Percentiles rank a stretch among this genome's conserved stretches.
These are phyloP conservation scores for Saccharomycopsis sp. DNA, from an alignment of 805 yeast species.

Conservation along the genomic window DNA sequence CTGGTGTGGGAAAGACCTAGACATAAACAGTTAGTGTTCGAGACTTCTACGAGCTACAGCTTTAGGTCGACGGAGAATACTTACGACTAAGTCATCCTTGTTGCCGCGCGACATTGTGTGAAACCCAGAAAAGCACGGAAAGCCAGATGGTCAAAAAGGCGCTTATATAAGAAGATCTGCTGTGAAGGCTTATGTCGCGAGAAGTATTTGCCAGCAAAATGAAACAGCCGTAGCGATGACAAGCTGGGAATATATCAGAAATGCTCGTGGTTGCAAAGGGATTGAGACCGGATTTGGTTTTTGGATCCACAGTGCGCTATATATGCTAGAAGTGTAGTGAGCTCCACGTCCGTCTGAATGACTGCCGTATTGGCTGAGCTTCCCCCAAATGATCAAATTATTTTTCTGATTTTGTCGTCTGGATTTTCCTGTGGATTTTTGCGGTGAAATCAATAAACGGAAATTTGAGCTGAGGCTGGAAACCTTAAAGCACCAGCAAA, in stretches of 20 bases:
- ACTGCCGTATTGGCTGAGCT: not conserved
- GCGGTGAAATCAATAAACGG: too few species aligned
- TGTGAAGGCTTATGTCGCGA: not conserved
- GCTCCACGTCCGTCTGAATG: not conserved
- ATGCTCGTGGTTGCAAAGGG: not conserved
- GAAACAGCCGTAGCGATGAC: too few species aligned
- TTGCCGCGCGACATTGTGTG: slow-evolving; percentile 5
- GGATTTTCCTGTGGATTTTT: too few species aligned
- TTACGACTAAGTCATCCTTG: slow-evolving; percentile 12
- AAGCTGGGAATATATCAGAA: too few species aligned
- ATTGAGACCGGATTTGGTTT: not conserved
- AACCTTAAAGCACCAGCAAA: not conserved
- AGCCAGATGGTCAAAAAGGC: not conserved
- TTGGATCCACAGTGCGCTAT: not conserved
- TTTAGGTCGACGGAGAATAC: slow-evolving; percentile 2
- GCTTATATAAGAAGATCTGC: not conserved
- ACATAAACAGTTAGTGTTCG: not conserved
- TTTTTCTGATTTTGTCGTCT: not conserved
- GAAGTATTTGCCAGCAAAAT: too few species aligned
- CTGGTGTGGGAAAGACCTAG: slow-evolving; percentile 19
- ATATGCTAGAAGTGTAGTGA: not conserved
- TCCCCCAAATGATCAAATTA: not conserved
- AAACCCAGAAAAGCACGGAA: not conserved
- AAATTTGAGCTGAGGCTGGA: too few species aligned
- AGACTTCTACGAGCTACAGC: not conserved